Conservation (phyloP, 1,139 yeast species). For the Blastobotrys ciferrii region DNA sequence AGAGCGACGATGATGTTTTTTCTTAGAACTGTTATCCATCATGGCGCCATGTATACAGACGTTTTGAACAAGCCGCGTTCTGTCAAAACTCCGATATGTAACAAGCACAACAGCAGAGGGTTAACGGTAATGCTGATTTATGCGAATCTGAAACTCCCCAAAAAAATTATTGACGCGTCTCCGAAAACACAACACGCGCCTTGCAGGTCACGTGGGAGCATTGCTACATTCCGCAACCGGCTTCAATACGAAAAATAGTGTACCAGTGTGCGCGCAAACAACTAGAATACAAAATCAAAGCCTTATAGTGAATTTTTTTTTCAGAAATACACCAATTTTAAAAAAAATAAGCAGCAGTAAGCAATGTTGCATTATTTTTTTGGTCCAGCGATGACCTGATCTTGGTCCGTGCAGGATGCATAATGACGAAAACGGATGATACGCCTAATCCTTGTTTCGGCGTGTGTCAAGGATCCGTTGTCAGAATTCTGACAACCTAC, state of each 20-base stretch:
- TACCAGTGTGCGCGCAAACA: too few relatives aligned
- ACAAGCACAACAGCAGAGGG: not conserved
- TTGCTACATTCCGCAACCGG: not conserved
- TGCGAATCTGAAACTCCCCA: slow-evolving; percentile 2
- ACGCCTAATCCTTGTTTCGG: slow-evolving; percentile 5
- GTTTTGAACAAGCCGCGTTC: not conserved
- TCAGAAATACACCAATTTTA: too few relatives aligned
- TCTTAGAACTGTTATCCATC: slow-evolving; percentile 5
- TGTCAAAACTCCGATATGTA: not conserved
- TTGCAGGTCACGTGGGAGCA: slow-evolving; percentile 3
- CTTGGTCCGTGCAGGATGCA: slow-evolving; percentile 6
- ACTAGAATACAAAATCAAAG: too few relatives aligned
- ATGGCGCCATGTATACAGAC: slow-evolving; percentile 3
- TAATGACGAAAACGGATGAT: slow-evolving; percentile 3
- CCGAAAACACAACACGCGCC: slow-evolving; percentile 1
- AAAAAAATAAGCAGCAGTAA: not conserved
- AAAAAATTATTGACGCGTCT: slow-evolving; percentile 6
- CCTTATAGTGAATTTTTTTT: too few relatives aligned
- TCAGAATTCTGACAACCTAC: not conserved
- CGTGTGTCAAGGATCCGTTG: not conserved
- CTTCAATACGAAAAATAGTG: too few relatives aligned
- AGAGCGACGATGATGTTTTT: slow-evolving; percentile 13
- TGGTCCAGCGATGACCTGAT: not conserved
- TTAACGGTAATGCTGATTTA: slow-evolving; percentile 8
- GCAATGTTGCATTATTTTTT: not conserved